These are phyloP conservation scores for Aspergillus hiratsukae DNA, from an alignment of 2,329 filamentous ascomycete genomes.

Conservation along the genomic window DNA sequence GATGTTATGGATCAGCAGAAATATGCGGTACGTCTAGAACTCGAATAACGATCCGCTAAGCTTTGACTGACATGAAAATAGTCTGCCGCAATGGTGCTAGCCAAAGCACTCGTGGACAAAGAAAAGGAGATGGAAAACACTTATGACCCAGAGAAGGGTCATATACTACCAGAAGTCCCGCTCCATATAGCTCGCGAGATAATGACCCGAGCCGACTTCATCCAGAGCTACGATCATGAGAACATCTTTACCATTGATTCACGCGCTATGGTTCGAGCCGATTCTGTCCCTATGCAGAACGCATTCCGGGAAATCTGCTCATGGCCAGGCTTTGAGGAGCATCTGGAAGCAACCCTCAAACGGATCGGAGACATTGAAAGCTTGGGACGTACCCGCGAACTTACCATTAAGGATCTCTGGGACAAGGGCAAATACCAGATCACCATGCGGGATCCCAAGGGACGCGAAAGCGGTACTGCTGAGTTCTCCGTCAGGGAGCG, in stretches of 20 bases:
- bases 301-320: slow-evolving; percentile 82
- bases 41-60: neutral
- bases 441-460: slow-evolving; percentile 44
- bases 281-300: slow-evolving; percentile 92
- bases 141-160: slow-evolving; percentile 64
- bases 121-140: slow-evolving; percentile 59
- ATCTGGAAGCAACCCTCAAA: slow-evolving; percentile 75
- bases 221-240: slow-evolving; percentile 83
- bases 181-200: slow-evolving; percentile 82
- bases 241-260: slow-evolving; percentile 95
- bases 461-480: slow-evolving; percentile 44
- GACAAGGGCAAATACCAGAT: slow-evolving; percentile 76
- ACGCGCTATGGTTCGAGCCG: slow-evolving; percentile 79
- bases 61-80: slow-evolving; percentile 32
- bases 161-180: slow-evolving; percentile 73
- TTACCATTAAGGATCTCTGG: slow-evolving; percentile 93
- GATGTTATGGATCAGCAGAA: slow-evolving; percentile 99
- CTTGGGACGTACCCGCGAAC: slow-evolving; percentile 84
- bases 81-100: slow-evolving; percentile 90
- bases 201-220: slow-evolving; percentile 95
- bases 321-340: slow-evolving; percentile 71
- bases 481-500: slow-evolving; percentile 44
- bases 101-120: slow-evolving; percentile 81
- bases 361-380: slow-evolving; percentile 91
- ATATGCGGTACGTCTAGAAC: slow-evolving; percentile 64